Conservation (phyloP, 2,329 filamentous ascomycete genomes). For the Alternaria arbusti region DNA sequence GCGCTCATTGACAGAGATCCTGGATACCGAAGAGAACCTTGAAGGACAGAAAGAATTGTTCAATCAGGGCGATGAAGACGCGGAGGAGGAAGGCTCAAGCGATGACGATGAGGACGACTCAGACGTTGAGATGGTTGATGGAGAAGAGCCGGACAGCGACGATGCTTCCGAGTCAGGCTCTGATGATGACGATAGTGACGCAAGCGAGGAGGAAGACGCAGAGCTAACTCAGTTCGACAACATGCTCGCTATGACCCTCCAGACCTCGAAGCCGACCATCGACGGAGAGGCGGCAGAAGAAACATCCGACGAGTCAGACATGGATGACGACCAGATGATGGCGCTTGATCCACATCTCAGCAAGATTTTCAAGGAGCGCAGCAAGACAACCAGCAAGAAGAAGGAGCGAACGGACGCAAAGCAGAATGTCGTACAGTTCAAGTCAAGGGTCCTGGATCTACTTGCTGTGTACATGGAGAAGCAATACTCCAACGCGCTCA, state of each 20-base stretch:
- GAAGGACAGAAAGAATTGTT: constrained; percentile 89
- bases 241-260: constrained; percentile 78
- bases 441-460: constrained; percentile 88
- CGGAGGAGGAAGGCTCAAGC: constrained; percentile 51
- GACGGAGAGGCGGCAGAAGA: constrained; percentile 67
- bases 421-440: constrained; percentile 90
- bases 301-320: constrained; percentile 72
- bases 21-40: constrained; percentile 79
- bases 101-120: constrained; percentile 56
- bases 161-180: constrained; percentile 26
- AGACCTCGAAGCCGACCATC: constrained; percentile 64
- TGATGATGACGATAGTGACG: constrained; percentile 30
- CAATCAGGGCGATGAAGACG: constrained; percentile 60
- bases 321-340: constrained; percentile 97
- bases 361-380: constrained; percentile 82
- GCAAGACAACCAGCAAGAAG: constrained; percentile 70
- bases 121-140: constrained; percentile 55
- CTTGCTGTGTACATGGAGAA: constrained; percentile 84
- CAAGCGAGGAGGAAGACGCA: constrained; percentile 51
- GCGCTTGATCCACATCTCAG: constrained; percentile 81
- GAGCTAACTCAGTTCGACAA: constrained; percentile 71
- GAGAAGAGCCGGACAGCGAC: constrained; percentile 38
- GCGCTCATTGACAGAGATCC: constrained; percentile 69
- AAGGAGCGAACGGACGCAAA: constrained; percentile 87
- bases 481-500: constrained; percentile 71